phyloP scores from a whole-genome alignment of 2,329 filamentous ascomycete genomes.

The Akanthomyces lecanii region DNA sequence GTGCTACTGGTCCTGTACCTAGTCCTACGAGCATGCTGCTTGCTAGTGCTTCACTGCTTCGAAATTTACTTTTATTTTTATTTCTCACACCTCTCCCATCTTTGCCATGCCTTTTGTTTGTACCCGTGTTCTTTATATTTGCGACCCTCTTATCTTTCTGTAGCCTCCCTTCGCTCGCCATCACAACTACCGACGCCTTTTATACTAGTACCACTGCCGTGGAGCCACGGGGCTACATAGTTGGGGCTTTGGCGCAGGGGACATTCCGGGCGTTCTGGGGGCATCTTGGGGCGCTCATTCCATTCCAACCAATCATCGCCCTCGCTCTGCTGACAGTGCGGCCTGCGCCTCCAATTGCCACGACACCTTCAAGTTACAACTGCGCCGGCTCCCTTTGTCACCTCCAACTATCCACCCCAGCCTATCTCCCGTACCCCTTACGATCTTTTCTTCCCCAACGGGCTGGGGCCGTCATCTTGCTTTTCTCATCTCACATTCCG shows the following conservation, averaged over 20 bases:
- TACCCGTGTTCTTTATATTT: too few relatives aligned
- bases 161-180: too few relatives aligned
- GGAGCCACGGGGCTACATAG: background rate
- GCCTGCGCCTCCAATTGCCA: background rate
- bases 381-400: background rate
- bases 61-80: too few relatives aligned
- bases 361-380: constrained; percentile 3
- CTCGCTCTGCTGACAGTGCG: constrained; percentile 2
- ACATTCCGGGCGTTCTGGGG: background rate
- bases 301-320: background rate
- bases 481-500: background rate
- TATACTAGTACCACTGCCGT: too few relatives aligned
- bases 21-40: too few relatives aligned
- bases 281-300: background rate
- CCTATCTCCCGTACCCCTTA: background rate
- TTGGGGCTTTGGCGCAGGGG: background rate
- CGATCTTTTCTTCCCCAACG: background rate
- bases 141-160: too few relatives aligned
- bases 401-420: background rate
- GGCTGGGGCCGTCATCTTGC: background rate
- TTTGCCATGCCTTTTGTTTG: too few relatives aligned
- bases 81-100: too few relatives aligned
- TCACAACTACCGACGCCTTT: too few relatives aligned
- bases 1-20: too few relatives aligned
- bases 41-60: too few relatives aligned